phyloP scores from a whole-genome alignment of 176 grass and related monocot species.

The bread wheat (Triticum aestivum) region IWGSC_CS_RefSeq_v2.1 NC_057797.1:20841342-20841841 shows the following conservation, averaged over 20 bases:
- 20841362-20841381: not conserved
- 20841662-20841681: not conserved
- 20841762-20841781: not conserved
- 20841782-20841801: constrained; percentile 16
- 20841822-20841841: not conserved
- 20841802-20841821: not conserved
- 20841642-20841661: not conserved
- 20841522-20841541: not conserved
- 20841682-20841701: not conserved
- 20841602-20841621: not conserved
- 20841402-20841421: not conserved
- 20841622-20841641: not conserved
- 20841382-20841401: not conserved
- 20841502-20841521: not conserved
- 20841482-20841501: not conserved
- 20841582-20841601: not conserved
- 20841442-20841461: not conserved
- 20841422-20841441: not conserved
- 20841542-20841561: not conserved
- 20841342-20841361: not conserved
- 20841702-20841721: not conserved
- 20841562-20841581: not conserved
- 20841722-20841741: not conserved
- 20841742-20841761: constrained; percentile 16
- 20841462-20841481: not conserved